Evolutionary conservation across 2,329 filamentous ascomycete genomes (phyloP).

Genomic region (Metarhizium robertsii): DNA sequence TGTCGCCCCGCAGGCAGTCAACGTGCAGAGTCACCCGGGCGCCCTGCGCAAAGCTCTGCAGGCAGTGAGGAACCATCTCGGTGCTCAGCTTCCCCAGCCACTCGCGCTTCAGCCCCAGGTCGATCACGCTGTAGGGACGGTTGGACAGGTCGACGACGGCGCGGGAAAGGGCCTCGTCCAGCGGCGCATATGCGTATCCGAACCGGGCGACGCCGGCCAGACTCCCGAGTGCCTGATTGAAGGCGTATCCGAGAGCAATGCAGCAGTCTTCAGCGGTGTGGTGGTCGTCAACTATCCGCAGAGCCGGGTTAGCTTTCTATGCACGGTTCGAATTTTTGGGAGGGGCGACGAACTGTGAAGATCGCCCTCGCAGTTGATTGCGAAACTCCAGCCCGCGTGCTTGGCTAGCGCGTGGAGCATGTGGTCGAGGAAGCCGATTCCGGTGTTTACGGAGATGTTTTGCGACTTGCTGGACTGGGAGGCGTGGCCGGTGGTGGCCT

Average conservation of each 20-base stretch:
- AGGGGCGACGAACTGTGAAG: conserved; percentile 56
- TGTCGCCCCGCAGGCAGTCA: conserved; percentile 79
- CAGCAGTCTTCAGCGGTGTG: conserved; percentile 96
- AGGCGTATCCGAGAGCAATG: conserved; percentile 79
- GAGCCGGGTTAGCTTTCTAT: background rate
- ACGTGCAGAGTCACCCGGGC: conserved; percentile 92
- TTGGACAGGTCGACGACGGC: conserved; percentile 94
- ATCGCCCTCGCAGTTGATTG: conserved; percentile 76
- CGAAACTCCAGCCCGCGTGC: conserved; percentile 88
- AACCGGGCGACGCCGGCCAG: conserved; percentile 81
- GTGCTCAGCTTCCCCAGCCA: conserved; percentile 88
- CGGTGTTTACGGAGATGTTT: conserved; percentile 79
- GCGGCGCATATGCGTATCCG: conserved; percentile 82
- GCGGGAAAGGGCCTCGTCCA: conserved; percentile 89
- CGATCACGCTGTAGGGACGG: conserved; percentile 74
- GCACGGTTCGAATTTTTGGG: background rate
- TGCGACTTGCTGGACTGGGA: conserved; percentile 77
- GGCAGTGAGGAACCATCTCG: conserved; percentile 95
- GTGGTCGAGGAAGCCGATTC: conserved; percentile 96
- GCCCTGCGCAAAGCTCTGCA: conserved; percentile 88
- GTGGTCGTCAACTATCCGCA: conserved; percentile 77
- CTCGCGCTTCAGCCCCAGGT: conserved; percentile 79
- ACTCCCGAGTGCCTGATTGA: conserved; percentile 68
- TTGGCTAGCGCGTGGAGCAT: conserved; percentile 97
- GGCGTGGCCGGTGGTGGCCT: conserved; percentile 57